A percentile compares a stretch with the other conserved stretches of the same genome.
Evolutionary conservation across 2,329 filamentous ascomycete genomes (phyloP).

Genomic region (Aspergillus hiratsukae): DNA sequence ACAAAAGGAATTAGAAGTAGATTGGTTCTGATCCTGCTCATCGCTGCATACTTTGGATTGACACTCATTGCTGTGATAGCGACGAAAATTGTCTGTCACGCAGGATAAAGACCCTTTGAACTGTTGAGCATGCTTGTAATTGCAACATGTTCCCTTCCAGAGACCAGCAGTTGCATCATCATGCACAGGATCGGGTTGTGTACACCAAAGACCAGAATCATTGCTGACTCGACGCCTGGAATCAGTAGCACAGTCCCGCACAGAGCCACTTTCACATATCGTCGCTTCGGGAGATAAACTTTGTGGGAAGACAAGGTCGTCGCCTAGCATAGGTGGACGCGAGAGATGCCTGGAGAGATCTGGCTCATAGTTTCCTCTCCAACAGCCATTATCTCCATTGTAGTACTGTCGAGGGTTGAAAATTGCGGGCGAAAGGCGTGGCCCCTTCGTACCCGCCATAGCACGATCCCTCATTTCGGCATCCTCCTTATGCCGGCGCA

Average conservation of each 20-base stretch:
- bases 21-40: background rate
- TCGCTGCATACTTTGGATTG: background rate
- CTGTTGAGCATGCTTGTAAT: constrained; percentile 10
- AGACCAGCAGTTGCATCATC: constrained; percentile 35
- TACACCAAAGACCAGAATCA: constrained; percentile 67
- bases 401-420: constrained; percentile 8
- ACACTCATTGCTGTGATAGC: background rate
- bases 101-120: constrained; percentile 11
- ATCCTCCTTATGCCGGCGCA: constrained; percentile 72
- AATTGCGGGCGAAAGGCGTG: constrained; percentile 30
- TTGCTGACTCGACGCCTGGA: constrained; percentile 47
- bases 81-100: constrained; percentile 23
- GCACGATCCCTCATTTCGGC: constrained; percentile 45
- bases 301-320: constrained; percentile 72
- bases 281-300: constrained; percentile 81
- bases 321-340: constrained; percentile 81
- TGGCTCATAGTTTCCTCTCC: constrained; percentile 28
- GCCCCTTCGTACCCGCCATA: constrained; percentile 28
- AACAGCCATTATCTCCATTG: constrained; percentile 3
- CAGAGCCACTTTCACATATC: constrained; percentile 73
- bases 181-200: constrained; percentile 54
- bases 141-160: constrained; percentile 40
- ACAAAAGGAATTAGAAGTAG: background rate
- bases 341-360: constrained; percentile 56
- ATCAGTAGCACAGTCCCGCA: constrained; percentile 50